Base-by-base conservation (phyloP, 2,329 filamentous ascomycete species). In the Calonectria pseudoturangicola region DNA sequence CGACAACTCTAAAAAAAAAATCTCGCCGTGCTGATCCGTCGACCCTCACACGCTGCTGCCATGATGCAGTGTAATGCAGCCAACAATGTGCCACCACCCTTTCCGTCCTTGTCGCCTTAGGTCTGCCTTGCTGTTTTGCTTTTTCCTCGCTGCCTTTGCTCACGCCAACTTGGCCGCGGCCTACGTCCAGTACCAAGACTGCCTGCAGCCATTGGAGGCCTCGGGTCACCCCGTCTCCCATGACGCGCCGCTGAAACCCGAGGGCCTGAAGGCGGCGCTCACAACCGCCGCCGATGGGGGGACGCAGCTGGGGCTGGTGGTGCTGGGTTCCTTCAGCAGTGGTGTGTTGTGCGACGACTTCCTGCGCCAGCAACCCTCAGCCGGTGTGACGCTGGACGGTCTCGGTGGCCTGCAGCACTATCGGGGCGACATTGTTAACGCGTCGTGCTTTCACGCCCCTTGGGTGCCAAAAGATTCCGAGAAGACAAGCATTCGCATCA, bases 401-500 rank as follows among this genome's bases (percentile, higher is more conserved):
- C 51, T 79, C 1, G 75, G 76, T 18, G 75, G 77, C 25, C 66
- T 67, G n/a, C 64, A 51, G 8, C 69, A 43, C n/a, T 79, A 79
- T 5, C 41, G 50, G 27, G 73, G 74, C 27, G 66, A 74, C 7
- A 43, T 76, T 16, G 67, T 56, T 5, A 79, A 79, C 45, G 64
- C 74, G 50, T 75, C 77, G 10, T 79, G 77, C 58, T 2, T 12
- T 4, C 62, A 45, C 0, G 10, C 12, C 16, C 10, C 21, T 15
- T 45, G 10, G 18, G 27, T 39, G 4, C n/a, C 25, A 15, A 30
- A 65, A 1, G n/a, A 58, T 27, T 12, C 36, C 9, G 70, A 76
- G 3, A 2, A 30, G 33, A 25, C 28, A 27, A n/a, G 27, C 43
- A 15, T 54, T 36, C 39, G 21, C 2, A 25, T 58, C 0, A 21